Conservation (phyloP, 371 early-diverging fungal genomes). For the Lichtheimia ornata region DNA sequence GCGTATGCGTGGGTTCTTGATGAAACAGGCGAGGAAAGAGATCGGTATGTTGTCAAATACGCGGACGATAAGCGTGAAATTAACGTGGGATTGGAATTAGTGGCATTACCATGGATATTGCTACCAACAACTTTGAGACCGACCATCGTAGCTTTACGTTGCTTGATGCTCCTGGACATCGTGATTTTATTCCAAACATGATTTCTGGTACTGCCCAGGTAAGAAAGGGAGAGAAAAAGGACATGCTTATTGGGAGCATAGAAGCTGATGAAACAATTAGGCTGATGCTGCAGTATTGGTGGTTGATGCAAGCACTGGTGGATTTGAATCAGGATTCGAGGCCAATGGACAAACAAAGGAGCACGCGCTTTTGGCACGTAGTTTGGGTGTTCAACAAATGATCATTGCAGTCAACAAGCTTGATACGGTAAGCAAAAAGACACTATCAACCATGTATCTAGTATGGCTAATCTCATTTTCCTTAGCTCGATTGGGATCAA, state of each 20-base stretch:
- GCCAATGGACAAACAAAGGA: conserved; percentile 97
- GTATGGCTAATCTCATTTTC: too few species aligned
- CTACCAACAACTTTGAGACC: conserved; percentile 89
- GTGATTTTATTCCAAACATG: conserved; percentile 99
- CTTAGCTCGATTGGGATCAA: conserved; percentile 74
- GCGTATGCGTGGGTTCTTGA: conserved; percentile 97
- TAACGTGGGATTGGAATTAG: conserved; percentile 30
- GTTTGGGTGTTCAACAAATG: conserved; percentile 86
- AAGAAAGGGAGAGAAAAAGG: not conserved
- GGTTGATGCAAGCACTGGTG: conserved; percentile 89
- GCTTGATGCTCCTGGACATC: conserved; percentile 98
- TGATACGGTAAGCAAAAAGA: conserved; percentile 61
- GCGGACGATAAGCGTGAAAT: not conserved
- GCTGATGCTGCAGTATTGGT: conserved; percentile 97
- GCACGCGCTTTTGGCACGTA: conserved; percentile 87
- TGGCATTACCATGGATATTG: conserved; percentile 98
- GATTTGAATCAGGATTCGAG: conserved; percentile 98
- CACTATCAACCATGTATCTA: not conserved
- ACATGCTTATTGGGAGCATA: not conserved
- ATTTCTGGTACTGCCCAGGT: conserved; percentile 95
- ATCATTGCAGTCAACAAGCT: conserved; percentile 94
- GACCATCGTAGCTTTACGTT: conserved; percentile 78
- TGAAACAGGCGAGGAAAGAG: conserved; percentile 90
- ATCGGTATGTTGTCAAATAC: conserved; percentile 43
- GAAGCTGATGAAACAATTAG: conserved; percentile 9